phyloP scores from a whole-genome alignment of 768 basidiomycete species.

The Lactarius sanguifluus region DNA sequence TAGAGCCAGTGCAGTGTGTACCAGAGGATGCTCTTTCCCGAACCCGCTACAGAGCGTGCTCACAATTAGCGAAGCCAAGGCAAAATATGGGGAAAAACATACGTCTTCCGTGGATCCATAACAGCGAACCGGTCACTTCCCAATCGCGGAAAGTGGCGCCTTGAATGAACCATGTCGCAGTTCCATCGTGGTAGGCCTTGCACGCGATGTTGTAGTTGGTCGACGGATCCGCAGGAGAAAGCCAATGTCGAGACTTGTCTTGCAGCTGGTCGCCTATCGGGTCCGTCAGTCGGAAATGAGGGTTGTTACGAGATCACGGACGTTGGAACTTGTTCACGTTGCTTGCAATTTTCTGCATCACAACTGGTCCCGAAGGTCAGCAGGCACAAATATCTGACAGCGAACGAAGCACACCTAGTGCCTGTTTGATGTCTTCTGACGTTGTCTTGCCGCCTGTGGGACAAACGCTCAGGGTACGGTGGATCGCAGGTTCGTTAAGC shows the following conservation, averaged over 20 bases:
- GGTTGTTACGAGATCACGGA: neutral
- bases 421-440: neutral
- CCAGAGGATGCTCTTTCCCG: neutral
- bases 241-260: neutral
- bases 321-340: neutral
- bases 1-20: neutral
- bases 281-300: neutral
- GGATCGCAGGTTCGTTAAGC: no score
- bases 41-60: no score
- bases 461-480: neutral
- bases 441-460: neutral
- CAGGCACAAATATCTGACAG: neutral
- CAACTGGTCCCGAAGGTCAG: neutral
- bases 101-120: conserved; percentile 13
- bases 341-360: neutral
- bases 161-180: conserved; percentile 7
- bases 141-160: neutral
- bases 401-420: neutral
- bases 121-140: neutral
- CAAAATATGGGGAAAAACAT: neutral
- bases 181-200: neutral
- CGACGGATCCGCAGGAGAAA: neutral
- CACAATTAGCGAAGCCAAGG: no score
- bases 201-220: no score
- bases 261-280: neutral